Evolutionary conservation across 495 filamentous ascomycete species (phyloP).

Genomic region (Penicillium turbatum): DNA sequence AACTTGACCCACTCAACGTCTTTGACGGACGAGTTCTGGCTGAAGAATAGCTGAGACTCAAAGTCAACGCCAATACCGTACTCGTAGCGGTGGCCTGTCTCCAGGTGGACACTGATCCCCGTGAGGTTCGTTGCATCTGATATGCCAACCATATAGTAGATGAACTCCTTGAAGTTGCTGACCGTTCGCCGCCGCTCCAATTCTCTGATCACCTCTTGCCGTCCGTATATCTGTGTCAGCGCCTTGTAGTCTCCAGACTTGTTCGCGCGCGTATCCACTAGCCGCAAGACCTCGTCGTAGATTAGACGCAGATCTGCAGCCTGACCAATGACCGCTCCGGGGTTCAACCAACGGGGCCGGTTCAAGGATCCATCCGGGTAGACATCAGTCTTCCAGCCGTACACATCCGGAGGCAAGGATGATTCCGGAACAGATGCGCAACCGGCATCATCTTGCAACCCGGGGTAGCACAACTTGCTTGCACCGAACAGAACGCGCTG

Average conservation of each 20-base stretch:
- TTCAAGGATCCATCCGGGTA: constrained; percentile 36
- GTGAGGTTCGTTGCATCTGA: constrained; percentile 48
- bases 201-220: constrained; percentile 55
- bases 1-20: constrained; percentile 49
- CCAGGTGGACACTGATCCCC: constrained; percentile 33
- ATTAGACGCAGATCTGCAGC: constrained; percentile 49
- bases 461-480: constrained; percentile 53
- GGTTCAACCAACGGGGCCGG: constrained; percentile 50
- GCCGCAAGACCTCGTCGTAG: constrained; percentile 42
- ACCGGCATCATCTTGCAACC: constrained; percentile 41
- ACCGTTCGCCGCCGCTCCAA: constrained; percentile 41
- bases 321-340: constrained; percentile 50
- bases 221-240: constrained; percentile 54
- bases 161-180: constrained; percentile 41
- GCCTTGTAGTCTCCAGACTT: constrained; percentile 44
- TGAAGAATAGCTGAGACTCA: constrained; percentile 52
- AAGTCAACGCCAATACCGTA: constrained; percentile 57
- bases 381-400: constrained; percentile 52
- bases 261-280: constrained; percentile 37
- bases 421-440: constrained; percentile 54
- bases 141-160: constrained; percentile 41
- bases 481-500: constrained; percentile 59
- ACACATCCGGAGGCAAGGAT: constrained; percentile 52
- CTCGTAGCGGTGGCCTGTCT: constrained; percentile 47
- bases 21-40: constrained; percentile 36